These are phyloP conservation scores for Boletellus ananiceps DNA, from an alignment of 768 basidiomycete genomes.

Conservation along the genomic window DNA sequence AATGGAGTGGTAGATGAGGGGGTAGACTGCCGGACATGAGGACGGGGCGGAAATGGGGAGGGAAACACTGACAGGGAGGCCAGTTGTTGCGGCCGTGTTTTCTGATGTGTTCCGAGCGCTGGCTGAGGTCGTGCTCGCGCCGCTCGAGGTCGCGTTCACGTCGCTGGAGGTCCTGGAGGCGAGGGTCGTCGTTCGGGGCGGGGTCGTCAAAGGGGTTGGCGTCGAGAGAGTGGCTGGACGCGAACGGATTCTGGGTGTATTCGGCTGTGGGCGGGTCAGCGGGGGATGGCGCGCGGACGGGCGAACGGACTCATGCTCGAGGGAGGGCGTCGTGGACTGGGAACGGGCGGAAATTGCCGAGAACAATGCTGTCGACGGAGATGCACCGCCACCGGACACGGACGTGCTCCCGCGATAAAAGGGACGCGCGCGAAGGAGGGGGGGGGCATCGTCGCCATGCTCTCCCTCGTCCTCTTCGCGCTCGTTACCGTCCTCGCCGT, in stretches of 20 bases:
- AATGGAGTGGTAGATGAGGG: slow-evolving; percentile 93
- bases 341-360: slow-evolving; percentile 4
- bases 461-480: slow-evolving; percentile 38
- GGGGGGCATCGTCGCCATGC: slow-evolving; percentile 16
- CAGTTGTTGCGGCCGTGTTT: slow-evolving; percentile 87
- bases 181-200: slow-evolving; percentile 36
- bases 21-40: slow-evolving; percentile 61
- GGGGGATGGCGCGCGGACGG: too few relatives aligned
- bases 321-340: slow-evolving; percentile 2
- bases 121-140: slow-evolving; percentile 69
- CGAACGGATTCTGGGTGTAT: slow-evolving; percentile 71
- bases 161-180: slow-evolving; percentile 62
- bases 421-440: too few relatives aligned
- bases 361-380: neutral
- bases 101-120: slow-evolving; percentile 64
- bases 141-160: slow-evolving; percentile 80
- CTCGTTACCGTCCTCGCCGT: slow-evolving; percentile 42
- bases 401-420: too few relatives aligned
- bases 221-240: slow-evolving; percentile 80
- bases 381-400: neutral
- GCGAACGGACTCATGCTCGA: slow-evolving; percentile 22
- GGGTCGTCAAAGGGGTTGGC: slow-evolving; percentile 91
- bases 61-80: slow-evolving; percentile 68
- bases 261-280: slow-evolving; percentile 19
- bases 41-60: slow-evolving; percentile 11